Evolutionary conservation across 345 rosid species (phyloP).

Genomic region (Euclidium syriacum): DNA sequence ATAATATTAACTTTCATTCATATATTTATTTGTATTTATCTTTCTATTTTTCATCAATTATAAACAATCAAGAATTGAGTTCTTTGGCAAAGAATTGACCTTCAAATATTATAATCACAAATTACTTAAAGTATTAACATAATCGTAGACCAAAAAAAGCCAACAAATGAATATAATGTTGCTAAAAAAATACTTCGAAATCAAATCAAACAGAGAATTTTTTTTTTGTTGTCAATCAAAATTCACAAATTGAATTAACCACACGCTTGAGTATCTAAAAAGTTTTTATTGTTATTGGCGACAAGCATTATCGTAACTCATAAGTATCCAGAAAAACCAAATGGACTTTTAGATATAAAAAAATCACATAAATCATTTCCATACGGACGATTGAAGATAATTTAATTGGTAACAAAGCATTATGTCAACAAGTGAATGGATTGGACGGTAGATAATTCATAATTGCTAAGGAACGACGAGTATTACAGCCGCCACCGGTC

Average conservation of each 20-base stretch:
- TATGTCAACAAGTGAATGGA: slow-evolving; percentile 20
- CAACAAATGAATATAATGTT: not conserved
- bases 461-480: not conserved
- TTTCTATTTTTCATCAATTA: too few relatives aligned
- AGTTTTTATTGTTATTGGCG: not conserved
- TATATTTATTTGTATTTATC: too few relatives aligned
- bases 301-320: not conserved
- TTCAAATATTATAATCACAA: too few relatives aligned
- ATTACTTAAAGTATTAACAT: too few relatives aligned
- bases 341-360: not conserved
- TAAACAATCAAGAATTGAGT: too few relatives aligned
- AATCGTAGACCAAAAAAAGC: too few relatives aligned
- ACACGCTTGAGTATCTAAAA: not conserved
- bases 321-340: not conserved
- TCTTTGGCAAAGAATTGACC: too few relatives aligned
- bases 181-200: not conserved
- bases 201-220: not conserved
- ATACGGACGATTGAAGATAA: slow-evolving; percentile 6
- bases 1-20: too few relatives aligned
- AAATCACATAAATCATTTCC: not conserved
- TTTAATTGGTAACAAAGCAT: slow-evolving; percentile 18
- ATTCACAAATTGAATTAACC: not conserved
- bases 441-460: slow-evolving; percentile 22
- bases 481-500: slow-evolving; percentile 10
- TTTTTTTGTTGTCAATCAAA: too few relatives aligned